Base-by-base conservation (phyloP, 2,329 filamentous ascomycete species). In the Beauveria sp. region DNA sequence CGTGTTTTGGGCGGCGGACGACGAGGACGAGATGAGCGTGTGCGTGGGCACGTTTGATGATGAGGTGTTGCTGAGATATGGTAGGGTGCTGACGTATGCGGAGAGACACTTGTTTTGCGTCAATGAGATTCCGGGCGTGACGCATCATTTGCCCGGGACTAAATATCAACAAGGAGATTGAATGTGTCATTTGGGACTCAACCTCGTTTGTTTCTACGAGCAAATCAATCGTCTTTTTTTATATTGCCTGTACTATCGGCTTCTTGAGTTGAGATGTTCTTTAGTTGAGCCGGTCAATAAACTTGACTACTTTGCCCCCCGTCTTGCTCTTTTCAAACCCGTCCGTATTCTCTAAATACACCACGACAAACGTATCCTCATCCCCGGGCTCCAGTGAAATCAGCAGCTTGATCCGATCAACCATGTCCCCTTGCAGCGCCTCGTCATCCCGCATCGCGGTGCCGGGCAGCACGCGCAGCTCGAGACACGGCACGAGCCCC, bases 51-150 rank as follows among this genome's bases (percentile, higher is more conserved):
- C 72, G 7, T 69, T 83, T 7, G 80, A 83, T 60, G 70, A 74
- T 57, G 74, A 79, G 14, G 76, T 72, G 26, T 67, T 83, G 55
- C 66, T 65, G 61, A 67, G 72, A 31, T 78, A 74, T 65, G 79
- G 77, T 1, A 63, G 67, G 51, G 70, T 74, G 16, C 67, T 84
- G 63, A 75, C 74, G 7, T 71, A 71, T 5, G 70, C 72, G 0
- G 71, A 72, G 12, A 67, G 66, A 18, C 76, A 83, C 64, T 63
- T 74, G 12, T 82, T 72, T 68, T 77, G 75, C 46, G 69, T 68
- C 54, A 79, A 80, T 59, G 75, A 78, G 68, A 79, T 84, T 42
- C 69, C 70, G 22, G 81, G 80, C 1, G 75, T 82, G 51, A 83
- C 80, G 16, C 79, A 82, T 64, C 68, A 71, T 48, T 66, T 78